phyloP scores from a whole-genome alignment of 352 stramenopile genomes.

The Peronospora destructor region DNA sequence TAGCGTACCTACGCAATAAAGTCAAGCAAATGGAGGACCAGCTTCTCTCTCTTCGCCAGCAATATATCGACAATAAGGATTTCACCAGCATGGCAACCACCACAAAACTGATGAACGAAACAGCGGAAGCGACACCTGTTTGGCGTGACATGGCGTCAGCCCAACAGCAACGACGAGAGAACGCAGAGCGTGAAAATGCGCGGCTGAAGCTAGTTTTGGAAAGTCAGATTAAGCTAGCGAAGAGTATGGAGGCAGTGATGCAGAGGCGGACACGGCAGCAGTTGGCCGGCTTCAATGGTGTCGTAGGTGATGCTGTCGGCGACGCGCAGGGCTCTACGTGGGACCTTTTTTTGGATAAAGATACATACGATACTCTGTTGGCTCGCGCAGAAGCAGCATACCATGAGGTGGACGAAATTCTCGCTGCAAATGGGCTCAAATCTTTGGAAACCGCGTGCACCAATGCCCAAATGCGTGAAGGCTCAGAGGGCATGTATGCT shows the following conservation, averaged over 20 bases:
- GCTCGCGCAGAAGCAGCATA: conserved; percentile 27
- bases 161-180: conserved; percentile 28
- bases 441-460: conserved; percentile 24
- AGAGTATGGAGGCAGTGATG: conserved; percentile 40
- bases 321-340: conserved; percentile 15
- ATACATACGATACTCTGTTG: conserved; percentile 32
- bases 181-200: conserved; percentile 41
- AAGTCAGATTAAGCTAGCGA: conserved; percentile 40
- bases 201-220: conserved; percentile 41
- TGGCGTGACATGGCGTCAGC: conserved; percentile 34
- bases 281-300: conserved; percentile 26
- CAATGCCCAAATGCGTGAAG: conserved; percentile 33
- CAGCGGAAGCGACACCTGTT: conserved; percentile 14
- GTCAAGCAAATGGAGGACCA: conserved; percentile 38
- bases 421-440: conserved; percentile 36
- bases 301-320: conserved; percentile 16
- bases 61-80: conserved; percentile 22
- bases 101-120: conserved; percentile 8
- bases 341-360: conserved; percentile 31
- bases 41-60: conserved; percentile 25
- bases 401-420: conserved; percentile 32
- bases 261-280: conserved; percentile 29
- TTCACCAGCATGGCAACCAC: conserved; percentile 5
- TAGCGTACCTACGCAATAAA: conserved; percentile 38
- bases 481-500: conserved; percentile 29